A percentile compares a stretch with the other conserved stretches of the same genome.
Conservation (phyloP, 192 early-diverging fungal species). For the Umbelopsis ramanniana region DNA sequence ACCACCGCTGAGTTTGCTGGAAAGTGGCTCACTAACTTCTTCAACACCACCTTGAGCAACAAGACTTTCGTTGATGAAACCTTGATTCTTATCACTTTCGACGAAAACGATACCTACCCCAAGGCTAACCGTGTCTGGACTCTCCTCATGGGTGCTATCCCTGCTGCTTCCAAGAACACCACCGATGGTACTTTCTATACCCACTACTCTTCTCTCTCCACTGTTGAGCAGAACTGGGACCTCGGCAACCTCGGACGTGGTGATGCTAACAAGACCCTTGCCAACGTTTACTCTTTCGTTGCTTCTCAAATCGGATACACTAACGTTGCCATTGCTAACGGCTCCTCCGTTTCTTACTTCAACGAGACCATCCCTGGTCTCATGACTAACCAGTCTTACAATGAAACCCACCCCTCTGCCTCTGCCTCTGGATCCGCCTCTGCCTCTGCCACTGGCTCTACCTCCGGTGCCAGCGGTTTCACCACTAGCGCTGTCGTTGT, state of each 20-base stretch:
- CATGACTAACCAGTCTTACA: constrained; percentile 31
- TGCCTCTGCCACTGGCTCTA: not conserved
- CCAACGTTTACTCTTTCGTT: constrained; percentile 50
- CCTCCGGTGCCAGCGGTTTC: not conserved
- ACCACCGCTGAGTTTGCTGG: constrained; percentile 50
- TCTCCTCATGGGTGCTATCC: constrained; percentile 49
- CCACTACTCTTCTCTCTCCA: constrained; percentile 68
- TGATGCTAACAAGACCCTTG: constrained; percentile 53
- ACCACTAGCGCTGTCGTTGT: constrained; percentile 13
- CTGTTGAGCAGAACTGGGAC: constrained; percentile 68
- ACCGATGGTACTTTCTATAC: constrained; percentile 63
- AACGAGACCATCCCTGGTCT: constrained; percentile 46
- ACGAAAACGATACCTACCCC: constrained; percentile 39
- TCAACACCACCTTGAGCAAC: constrained; percentile 51
- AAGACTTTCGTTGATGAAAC: constrained; percentile 50
- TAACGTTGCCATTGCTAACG: constrained; percentile 42
- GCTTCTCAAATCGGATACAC: constrained; percentile 41
- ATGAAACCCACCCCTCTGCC: constrained; percentile 21
- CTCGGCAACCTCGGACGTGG: constrained; percentile 60
- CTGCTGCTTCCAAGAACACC: constrained; percentile 37
- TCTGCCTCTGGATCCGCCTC: constrained; percentile 7
- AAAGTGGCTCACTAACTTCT: constrained; percentile 61
- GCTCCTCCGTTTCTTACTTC: constrained; percentile 32
- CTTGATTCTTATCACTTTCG: constrained; percentile 45
- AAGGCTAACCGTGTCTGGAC: constrained; percentile 47